phyloP scores from a whole-genome alignment of 352 stramenopile genomes.

The Thalassiosira gravida region DNA sequence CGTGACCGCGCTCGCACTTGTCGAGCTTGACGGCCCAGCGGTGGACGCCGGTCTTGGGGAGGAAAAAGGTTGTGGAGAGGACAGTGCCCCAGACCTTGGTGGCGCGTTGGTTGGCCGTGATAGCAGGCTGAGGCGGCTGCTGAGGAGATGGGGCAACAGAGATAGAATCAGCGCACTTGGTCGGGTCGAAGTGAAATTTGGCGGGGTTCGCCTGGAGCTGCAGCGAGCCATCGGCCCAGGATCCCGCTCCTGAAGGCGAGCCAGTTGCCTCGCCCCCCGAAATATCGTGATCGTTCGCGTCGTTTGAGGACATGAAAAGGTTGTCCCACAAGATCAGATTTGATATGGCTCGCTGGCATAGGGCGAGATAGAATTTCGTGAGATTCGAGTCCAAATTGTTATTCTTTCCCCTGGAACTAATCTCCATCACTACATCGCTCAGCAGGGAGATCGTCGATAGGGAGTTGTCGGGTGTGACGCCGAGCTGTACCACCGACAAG shows the following conservation, averaged over 20 bases:
- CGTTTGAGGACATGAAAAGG: slow-evolving; percentile 53
- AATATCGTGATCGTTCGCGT: slow-evolving; percentile 60
- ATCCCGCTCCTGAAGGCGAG: slow-evolving; percentile 4
- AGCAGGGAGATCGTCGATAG: slow-evolving; percentile 49
- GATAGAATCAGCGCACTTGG: slow-evolving; percentile 85
- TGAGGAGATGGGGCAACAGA: slow-evolving; percentile 59
- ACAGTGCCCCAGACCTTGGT: slow-evolving; percentile 85
- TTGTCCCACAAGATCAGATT: slow-evolving; percentile 59
- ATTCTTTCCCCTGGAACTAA: background rate
- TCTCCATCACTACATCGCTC: slow-evolving; percentile 12
- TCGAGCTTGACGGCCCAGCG: slow-evolving; percentile 88
- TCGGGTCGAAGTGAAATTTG: slow-evolving; percentile 78
- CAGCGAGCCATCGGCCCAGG: slow-evolving; percentile 45
- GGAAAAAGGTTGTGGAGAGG: slow-evolving; percentile 70
- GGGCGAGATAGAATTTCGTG: slow-evolving; percentile 51
- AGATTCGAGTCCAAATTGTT: slow-evolving; percentile 33
- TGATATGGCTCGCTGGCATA: slow-evolving; percentile 43
- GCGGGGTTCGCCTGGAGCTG: slow-evolving; percentile 56
- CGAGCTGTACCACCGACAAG: background rate
- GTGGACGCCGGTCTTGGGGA: slow-evolving; percentile 81
- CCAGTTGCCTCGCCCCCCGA: slow-evolving; percentile 35
- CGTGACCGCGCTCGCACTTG: slow-evolving; percentile 93
- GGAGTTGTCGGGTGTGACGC: slow-evolving; percentile 38
- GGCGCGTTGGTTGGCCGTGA: slow-evolving; percentile 76
- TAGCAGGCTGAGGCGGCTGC: slow-evolving; percentile 16